Evolutionary conservation across 2,329 filamentous ascomycete species (phyloP).

Genomic region (Neofusicoccum umdonicola): DNA sequence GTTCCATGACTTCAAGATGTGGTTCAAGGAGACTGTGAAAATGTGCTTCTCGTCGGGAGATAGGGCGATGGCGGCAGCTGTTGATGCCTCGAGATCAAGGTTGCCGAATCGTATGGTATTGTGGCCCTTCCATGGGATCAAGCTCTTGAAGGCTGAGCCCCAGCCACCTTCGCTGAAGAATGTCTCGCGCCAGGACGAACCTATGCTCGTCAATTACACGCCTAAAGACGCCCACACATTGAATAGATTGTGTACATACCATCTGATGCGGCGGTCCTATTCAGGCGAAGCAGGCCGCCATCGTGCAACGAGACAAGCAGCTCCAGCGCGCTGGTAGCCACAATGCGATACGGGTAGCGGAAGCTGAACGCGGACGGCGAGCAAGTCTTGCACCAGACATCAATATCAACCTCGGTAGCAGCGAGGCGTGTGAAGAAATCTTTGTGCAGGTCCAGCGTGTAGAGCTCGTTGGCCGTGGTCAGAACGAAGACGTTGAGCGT

Average conservation of each 20-base stretch:
- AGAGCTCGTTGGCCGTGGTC: slow-evolving; percentile 74
- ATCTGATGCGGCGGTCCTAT: slow-evolving; percentile 30
- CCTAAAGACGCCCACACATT: background rate
- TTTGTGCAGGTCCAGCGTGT: slow-evolving; percentile 77
- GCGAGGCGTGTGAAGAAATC: slow-evolving; percentile 74
- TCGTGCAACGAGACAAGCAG: slow-evolving; percentile 79
- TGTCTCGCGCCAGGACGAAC: slow-evolving; percentile 63
- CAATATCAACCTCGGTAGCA: slow-evolving; percentile 69
- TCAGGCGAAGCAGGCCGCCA: slow-evolving; percentile 69
- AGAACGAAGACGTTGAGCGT: slow-evolving; percentile 75
- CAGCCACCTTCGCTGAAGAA: slow-evolving; percentile 73
- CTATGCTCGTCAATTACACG: slow-evolving; percentile 48
- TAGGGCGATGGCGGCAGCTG: slow-evolving; percentile 59
- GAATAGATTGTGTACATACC: slow-evolving; percentile 2
- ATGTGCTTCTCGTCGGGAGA: slow-evolving; percentile 53
- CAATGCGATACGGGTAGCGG: slow-evolving; percentile 76
- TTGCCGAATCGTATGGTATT: slow-evolving; percentile 64
- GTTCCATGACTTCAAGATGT: slow-evolving; percentile 88
- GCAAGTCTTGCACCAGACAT: slow-evolving; percentile 73
- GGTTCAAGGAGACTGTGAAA: slow-evolving; percentile 85
- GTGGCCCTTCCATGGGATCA: slow-evolving; percentile 59
- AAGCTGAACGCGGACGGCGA: slow-evolving; percentile 71
- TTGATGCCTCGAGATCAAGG: slow-evolving; percentile 59
- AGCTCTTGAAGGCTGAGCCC: slow-evolving; percentile 59
- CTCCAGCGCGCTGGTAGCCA: slow-evolving; percentile 70